Base-by-base conservation (phyloP, 2,329 filamentous ascomycete genomes). In the Phaeoacremonium minimum region DNA sequence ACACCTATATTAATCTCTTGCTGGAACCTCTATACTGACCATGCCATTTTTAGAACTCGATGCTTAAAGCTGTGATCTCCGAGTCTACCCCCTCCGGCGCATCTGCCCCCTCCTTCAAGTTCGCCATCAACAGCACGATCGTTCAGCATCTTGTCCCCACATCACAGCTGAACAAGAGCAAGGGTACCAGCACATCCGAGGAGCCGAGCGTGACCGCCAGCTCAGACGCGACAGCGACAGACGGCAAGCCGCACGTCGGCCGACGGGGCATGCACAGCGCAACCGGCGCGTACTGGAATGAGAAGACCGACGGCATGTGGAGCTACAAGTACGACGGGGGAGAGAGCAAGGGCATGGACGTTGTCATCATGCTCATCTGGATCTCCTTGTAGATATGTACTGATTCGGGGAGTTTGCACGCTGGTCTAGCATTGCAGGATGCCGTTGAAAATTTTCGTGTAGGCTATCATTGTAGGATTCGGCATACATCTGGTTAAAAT, bases 91-190 rank as follows among this genome's bases (percentile, higher is more conserved):
- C 77, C 14, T 59, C 72, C 32, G 65, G 72, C 43, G 67, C 71
- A 42, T 64, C 71, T 18, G 68, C 77, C 17, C 83, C 86, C 5
- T 63, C 70, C 13, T 95, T 83, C 78, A 97, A 97, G 66, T 97
- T 91, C 67, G 87, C 89, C 50, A 89, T 95, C 67, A 97, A 95
- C 75, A 94, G 87, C 71, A 97, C 91, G 48, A 96, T 97, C 57
- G 94, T 97, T 50, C 91, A 98, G 71, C 91, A 97, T 69, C 73
- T 91, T 20, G 78, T 84, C 15, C 77, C 83, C 37, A 83, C 78
- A 11, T 76, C 78, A 18, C 68, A 77, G 38, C 67, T 80, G 34
- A 83, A 78, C 65, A 80, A 78, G 63, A 58, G 77, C 43, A 69
- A 71, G 47, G 68, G 75, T 44, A 69, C 64, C 49, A 63, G 72